Evolutionary conservation across 805 yeast genomes (phyloP), one percentile per base, ranked within the genome.

Genomic region (Candida vartiovaarae): DNA sequence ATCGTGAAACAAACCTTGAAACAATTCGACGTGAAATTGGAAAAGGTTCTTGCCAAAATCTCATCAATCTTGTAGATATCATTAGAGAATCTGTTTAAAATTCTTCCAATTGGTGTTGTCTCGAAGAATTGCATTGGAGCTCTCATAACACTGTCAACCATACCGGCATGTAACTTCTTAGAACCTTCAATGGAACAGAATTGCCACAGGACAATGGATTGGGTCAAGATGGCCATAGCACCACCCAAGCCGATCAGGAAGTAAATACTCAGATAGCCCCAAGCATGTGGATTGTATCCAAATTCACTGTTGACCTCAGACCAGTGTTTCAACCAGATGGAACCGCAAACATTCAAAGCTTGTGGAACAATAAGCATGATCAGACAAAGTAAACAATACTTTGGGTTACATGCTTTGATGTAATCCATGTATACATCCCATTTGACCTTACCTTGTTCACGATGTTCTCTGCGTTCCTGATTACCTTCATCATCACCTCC

Each of bases 51-150:
- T 9, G 87, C 84, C 49, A 79, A 67, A 28, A 71, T 70, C 59
- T 87, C 95, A 66, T 90, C 98, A 49, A 91, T 79, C 61, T 85
- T 85, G 66, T 86, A 86, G 42, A 90, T 77, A 70, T 90, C 98
- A 61, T 80, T 89, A 3, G 96, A 86, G 62, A 90, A 90, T 61
- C 98, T 73, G 68, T 90, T 90, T 62, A 89, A 69, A 45, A 90
- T 78, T 67, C 98, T 76, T 32, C 98, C 98, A 51, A 89, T 80
- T 44, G 97, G 98, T 0, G 98, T 90, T 2, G 96, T 88, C 64
- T 90, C 98, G 59, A 90, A 90, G 62, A 91, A 90, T 30, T 87
- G 75, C 97, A 90, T 91, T 49, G 97, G 97, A 0, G 96, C 93
- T 51, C 90, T 74, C 47, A 91, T 64, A 10, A 90, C 93, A 43